phyloP scores from a whole-genome alignment of 2,329 filamentous ascomycete genomes.

The Fusarium continuum region DNA sequence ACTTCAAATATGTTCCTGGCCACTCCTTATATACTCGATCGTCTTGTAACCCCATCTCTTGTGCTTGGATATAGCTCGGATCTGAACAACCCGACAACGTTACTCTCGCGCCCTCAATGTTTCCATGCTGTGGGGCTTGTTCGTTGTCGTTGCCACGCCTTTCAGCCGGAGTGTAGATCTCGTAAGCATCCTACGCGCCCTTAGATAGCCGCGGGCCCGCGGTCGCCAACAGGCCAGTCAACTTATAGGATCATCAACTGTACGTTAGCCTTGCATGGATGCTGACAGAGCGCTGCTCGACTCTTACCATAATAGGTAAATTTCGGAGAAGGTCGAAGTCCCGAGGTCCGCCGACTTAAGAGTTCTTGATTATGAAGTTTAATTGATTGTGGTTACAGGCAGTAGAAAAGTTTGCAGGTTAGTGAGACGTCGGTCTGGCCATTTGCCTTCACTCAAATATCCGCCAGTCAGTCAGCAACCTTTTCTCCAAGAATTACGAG shows the following conservation, averaged over 20 bases:
- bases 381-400: background rate
- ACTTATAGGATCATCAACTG: constrained; percentile 8
- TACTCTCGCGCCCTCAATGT: constrained; percentile 1
- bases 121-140: background rate
- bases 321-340: background rate
- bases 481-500: background rate
- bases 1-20: background rate
- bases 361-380: too few species aligned
- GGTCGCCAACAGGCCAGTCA: too few species aligned
- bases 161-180: constrained; percentile 6
- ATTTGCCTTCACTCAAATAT: too few species aligned
- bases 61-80: background rate
- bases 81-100: background rate
- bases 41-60: background rate
- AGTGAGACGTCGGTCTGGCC: too few species aligned
- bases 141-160: constrained; percentile 9
- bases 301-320: constrained; percentile 1
- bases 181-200: background rate
- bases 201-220: too few species aligned
- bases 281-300: background rate
- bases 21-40: background rate
- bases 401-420: too few species aligned
- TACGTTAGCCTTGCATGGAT: background rate
- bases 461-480: too few species aligned
- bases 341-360: background rate